Evolutionary conservation across 1,284 basidiomycete genomes (phyloP), one percentile per base, ranked within the genome.

Genomic region (Tetrapyrgos nigripes): DNA sequence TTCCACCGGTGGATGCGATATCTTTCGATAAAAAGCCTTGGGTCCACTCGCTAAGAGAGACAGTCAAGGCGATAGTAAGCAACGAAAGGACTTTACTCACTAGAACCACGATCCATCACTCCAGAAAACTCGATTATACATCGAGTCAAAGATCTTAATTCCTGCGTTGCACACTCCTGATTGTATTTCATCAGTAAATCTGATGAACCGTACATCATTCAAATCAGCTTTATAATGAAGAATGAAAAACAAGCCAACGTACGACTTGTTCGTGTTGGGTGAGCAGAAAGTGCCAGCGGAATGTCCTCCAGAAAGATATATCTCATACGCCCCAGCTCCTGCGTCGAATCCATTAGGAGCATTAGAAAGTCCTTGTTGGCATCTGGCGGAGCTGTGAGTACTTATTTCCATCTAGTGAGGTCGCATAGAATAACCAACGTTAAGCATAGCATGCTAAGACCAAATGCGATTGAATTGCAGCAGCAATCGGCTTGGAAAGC

Each of bases 371-470:
- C 66, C 62, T 55, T 40, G 37, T 40, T 40, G 37, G 37, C 37
- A 40, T 40, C 37, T 40, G 17, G n/a, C n/a, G n/a, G n/a, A n/a
- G n/a, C n/a, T n/a, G n/a, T n/a, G n/a, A n/a, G n/a, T n/a, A n/a
- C n/a, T n/a, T n/a, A n/a, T n/a, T n/a, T n/a, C n/a, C n/a, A n/a
- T n/a, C n/a, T n/a, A n/a, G n/a, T n/a, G n/a, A 14, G 40, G 21
- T 23, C 3, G n/a, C 43, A 29, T n/a, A 21, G 43, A 21, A 17
- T 19, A 19, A 59, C 66, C 48, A 47, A 72, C 71, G 71, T 72
- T 54, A 72, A 61, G 53, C 71, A 73, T 4, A 73, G 64, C 71
- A 71, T 73, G 50, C 67, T 68, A 11, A 73, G 63, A n/a, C 68
- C 64, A 54, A 68, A 73, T 4, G 71, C 62, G 28, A 72, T 57